Base-by-base conservation (phyloP, 495 filamentous ascomycete species). In the Penicillium parvum region DNA sequence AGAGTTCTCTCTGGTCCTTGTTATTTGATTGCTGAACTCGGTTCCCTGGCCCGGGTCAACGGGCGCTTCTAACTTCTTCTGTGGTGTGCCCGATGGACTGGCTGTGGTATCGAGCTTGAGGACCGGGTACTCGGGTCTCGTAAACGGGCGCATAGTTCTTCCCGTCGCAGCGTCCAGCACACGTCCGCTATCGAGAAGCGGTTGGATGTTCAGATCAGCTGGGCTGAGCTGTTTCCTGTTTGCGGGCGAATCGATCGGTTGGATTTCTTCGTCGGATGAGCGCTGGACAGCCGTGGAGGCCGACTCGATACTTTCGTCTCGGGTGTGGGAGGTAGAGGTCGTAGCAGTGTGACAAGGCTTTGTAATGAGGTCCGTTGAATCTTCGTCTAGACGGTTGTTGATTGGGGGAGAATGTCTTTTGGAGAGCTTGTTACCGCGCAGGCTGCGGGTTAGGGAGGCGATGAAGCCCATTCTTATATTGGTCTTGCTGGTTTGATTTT, bases 351-450 rank as follows among this genome's bases (percentile, higher is more conserved):
- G 47, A 42, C 29, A n/a, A n/a, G n/a, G n/a, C n/a, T n/a, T n/a
- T n/a, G 49, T 48, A 43, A 61, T 58, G n/a, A 61, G 26, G 12
- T 61, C 55, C 15, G 58, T 58, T 3, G 43, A 37, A 26, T 60
- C 57, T 12, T 57, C 53, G 22, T 55, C 48, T 4, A 30, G 46
- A 32, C 43, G 42, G n/a, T 16, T 48, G 47, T 10, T 45, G 43
- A 27, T 51, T 47, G 8, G 45, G 27, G 14, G 32, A 45, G 19
- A 58, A 7, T 53, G 40, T 30, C 43, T 47, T 26, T 32, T 37
- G 2, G 57, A 55, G 18, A 55, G 32, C 18, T 33, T 46, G 21
- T 48, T 50, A 5, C 49, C 53, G 18, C 51, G 42, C 6, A 61
- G 21, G 28, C 40, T 43, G 43, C 43, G 54, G 2, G 43, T 10